Conservation (phyloP, 495 filamentous ascomycete species). For the Thermochaetoides thermophila region DNA sequence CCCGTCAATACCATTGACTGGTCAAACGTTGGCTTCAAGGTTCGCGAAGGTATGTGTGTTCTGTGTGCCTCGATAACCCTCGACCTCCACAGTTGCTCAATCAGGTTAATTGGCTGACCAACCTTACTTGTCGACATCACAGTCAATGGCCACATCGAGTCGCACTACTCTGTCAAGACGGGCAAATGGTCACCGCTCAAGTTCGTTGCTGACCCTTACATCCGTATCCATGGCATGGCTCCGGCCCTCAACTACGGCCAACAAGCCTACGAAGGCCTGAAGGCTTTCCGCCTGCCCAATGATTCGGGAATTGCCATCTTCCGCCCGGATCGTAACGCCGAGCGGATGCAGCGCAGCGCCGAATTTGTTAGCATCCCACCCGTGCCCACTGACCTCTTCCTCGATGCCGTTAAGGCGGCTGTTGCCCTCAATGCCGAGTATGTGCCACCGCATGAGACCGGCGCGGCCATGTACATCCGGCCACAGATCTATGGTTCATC, state of each 20-base stretch:
- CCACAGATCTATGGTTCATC: slow-evolving; percentile 73
- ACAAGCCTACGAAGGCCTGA: slow-evolving; percentile 87
- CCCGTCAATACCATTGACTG: slow-evolving; percentile 81
- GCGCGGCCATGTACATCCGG: slow-evolving; percentile 79
- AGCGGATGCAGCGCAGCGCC: slow-evolving; percentile 64
- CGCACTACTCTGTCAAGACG: slow-evolving; percentile 52
- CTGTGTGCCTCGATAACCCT: neutral
- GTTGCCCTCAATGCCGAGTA: slow-evolving; percentile 75
- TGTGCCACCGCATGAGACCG: slow-evolving; percentile 70
- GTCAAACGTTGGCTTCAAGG: slow-evolving; percentile 76
- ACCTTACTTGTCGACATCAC: slow-evolving; percentile 2
- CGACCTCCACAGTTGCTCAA: too few relatives aligned
- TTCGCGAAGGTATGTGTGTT: slow-evolving; percentile 68
- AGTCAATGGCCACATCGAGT: slow-evolving; percentile 72
- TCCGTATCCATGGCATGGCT: slow-evolving; percentile 78
- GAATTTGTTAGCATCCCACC: slow-evolving; percentile 65
- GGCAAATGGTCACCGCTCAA: slow-evolving; percentile 56
- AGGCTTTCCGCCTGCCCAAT: slow-evolving; percentile 66
- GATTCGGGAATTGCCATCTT: slow-evolving; percentile 55
- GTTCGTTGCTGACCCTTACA: slow-evolving; percentile 63
- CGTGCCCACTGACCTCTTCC: slow-evolving; percentile 56
- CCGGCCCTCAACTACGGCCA: slow-evolving; percentile 86
- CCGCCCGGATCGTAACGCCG: slow-evolving; percentile 66
- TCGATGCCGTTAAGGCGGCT: slow-evolving; percentile 59
- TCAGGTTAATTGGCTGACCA: neutral